Evolutionary conservation across 2,329 filamentous ascomycete species (phyloP).

Genomic region (Neoascochyta sp.): DNA sequence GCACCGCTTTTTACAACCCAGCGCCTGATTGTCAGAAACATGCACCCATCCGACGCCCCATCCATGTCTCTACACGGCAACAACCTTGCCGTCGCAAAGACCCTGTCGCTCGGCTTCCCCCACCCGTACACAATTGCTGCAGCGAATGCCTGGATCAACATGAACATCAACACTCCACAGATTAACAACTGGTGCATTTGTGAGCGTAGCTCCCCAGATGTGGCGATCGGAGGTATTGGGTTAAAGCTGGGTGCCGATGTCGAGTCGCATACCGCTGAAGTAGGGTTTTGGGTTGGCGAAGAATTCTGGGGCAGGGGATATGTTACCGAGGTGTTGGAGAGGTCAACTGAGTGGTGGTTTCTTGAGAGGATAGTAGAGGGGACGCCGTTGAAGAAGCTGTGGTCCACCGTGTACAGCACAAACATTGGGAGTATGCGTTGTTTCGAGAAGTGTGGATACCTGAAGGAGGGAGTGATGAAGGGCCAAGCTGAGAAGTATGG

Average conservation of each 20-base stretch:
- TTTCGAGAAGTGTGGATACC: constrained; percentile 40
- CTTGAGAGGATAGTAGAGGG: constrained; percentile 17
- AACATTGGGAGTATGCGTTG: constrained; percentile 37
- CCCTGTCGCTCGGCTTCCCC: constrained; percentile 40
- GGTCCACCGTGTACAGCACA: constrained; percentile 22
- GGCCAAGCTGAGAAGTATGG: constrained; percentile 37
- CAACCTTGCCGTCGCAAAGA: constrained; percentile 31
- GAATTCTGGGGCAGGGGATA: constrained; percentile 35
- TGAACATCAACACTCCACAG: constrained; percentile 16
- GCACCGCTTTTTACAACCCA: constrained; percentile 26
- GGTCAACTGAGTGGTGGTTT: constrained; percentile 38
- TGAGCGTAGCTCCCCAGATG: constrained; percentile 7
- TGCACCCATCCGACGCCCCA: constrained; percentile 31
- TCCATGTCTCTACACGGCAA: constrained; percentile 24
- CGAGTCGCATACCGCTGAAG: constrained; percentile 36
- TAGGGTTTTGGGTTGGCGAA: constrained; percentile 45
- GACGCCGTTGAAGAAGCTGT: constrained; percentile 27
- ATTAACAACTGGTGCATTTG: constrained; percentile 19
- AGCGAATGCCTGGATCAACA: constrained; percentile 36
- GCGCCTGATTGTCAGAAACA: constrained; percentile 28
- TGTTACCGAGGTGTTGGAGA: constrained; percentile 31
- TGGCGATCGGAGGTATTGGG: constrained; percentile 39
- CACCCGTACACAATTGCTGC: constrained; percentile 37
- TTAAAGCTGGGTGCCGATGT: constrained; percentile 37
- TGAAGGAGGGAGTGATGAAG: constrained; percentile 36